A percentile compares a stretch with the other conserved stretches of the same genome.
These are phyloP conservation scores for Colletotrichum melonis DNA, from an alignment of 2,329 filamentous ascomycete genomes.

Conservation along the genomic window DNA sequence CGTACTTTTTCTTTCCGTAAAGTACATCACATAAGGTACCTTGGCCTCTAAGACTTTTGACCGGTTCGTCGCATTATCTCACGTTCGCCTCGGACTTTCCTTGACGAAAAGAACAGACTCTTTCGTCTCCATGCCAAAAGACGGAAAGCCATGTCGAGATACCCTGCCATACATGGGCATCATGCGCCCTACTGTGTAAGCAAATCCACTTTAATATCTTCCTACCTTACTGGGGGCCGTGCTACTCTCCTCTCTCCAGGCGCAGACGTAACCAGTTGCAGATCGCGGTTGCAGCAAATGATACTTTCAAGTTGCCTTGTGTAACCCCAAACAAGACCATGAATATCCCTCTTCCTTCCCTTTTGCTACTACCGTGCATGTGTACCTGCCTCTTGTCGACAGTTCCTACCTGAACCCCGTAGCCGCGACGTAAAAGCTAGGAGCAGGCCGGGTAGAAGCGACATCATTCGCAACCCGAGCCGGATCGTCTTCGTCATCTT, in stretches of 20 bases:
- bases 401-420: not conserved
- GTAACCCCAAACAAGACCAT: conserved; percentile 19
- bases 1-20: too few relatives aligned
- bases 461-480: not conserved
- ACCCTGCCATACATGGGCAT: not conserved
- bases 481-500: not conserved
- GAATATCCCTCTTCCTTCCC: not conserved
- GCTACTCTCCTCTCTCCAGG: not conserved
- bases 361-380: not conserved
- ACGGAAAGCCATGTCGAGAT: not conserved
- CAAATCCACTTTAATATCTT: not conserved
- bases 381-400: not conserved
- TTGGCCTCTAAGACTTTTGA: too few relatives aligned
- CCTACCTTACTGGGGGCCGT: not conserved
- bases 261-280: not conserved
- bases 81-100: too few relatives aligned
- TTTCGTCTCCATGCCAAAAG: not conserved
- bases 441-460: not conserved
- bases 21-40: too few relatives aligned
- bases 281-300: not conserved
- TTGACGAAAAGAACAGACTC: too few relatives aligned
- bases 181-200: not conserved
- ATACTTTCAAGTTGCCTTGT: not conserved
- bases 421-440: not conserved
- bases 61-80: too few relatives aligned